A percentile compares a stretch with the other conserved stretches of the same genome.
Conservation (phyloP, 2,329 filamentous ascomycete genomes). For the Huntiella savannae region DNA sequence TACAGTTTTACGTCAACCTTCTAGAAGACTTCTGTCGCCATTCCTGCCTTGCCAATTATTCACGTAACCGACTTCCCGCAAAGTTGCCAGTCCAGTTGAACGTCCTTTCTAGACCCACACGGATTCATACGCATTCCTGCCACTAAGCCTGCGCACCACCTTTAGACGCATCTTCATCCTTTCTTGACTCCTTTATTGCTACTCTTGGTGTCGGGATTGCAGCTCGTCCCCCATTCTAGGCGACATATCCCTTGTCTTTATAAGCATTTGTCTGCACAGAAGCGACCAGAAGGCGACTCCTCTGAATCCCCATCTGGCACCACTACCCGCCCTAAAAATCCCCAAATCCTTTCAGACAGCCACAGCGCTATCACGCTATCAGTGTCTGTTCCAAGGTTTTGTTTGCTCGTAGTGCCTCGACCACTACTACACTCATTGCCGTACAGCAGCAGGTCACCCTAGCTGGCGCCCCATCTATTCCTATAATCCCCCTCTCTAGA, state of each 20-base stretch:
- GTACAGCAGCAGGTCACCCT: too few species aligned
- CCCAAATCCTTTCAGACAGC: conserved; percentile 3
- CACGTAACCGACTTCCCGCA: not conserved
- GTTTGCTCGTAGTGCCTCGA: too few species aligned
- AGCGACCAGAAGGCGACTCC: not conserved
- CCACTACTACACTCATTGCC: too few species aligned
- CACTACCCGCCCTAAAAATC: not conserved
- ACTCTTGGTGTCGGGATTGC: not conserved
- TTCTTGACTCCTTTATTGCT: not conserved
- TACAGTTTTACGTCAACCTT: not conserved
- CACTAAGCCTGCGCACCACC: not conserved
- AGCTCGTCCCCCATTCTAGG: not conserved
- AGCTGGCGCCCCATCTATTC: too few species aligned
- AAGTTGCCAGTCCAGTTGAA: not conserved
- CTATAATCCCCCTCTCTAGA: not conserved
- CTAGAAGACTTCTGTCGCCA: conserved; percentile 1
- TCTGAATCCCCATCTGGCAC: not conserved
- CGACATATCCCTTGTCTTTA: not conserved
- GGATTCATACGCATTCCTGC: too few species aligned
- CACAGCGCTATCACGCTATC: not conserved
- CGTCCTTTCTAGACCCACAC: too few species aligned
- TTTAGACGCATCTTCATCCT: conserved; percentile 2
- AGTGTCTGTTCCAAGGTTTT: too few species aligned
- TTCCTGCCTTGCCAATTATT: not conserved
- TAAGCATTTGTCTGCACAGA: not conserved